A percentile compares a stretch with the other conserved stretches of the same genome.
These are phyloP conservation scores for Chlamydomonas incerta DNA, from an alignment of 139 green algal genomes.

Conservation along the genomic window DNA sequence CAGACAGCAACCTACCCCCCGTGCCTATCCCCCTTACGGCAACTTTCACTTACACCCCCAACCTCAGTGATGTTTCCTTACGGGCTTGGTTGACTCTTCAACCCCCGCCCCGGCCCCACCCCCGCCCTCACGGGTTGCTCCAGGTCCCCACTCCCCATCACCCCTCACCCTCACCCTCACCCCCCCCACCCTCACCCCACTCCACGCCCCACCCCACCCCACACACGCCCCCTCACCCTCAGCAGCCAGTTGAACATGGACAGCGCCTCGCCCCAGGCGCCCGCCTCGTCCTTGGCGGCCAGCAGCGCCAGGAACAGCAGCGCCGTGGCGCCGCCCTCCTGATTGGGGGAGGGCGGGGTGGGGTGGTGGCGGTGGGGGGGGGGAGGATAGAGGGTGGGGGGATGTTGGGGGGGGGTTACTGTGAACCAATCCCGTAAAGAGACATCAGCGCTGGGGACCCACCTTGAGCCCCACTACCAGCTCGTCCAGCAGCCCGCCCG, in stretches of 20 bases:
- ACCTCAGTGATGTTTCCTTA: too few species aligned
- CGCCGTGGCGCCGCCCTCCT: constrained; percentile 33
- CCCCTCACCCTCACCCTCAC: background rate
- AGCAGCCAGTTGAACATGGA: constrained; percentile 41
- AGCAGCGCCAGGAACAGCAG: constrained; percentile 54
- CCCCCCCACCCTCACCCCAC: background rate
- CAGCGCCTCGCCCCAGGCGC: constrained; percentile 37
- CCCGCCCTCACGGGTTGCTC: too few species aligned
- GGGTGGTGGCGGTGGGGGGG: too few species aligned
- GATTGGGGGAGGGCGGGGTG: background rate
- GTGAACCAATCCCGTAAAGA: too few species aligned
- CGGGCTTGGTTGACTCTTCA: too few species aligned
- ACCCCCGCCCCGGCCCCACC: background rate
- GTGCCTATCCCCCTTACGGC: too few species aligned
- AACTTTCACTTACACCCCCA: too few species aligned
- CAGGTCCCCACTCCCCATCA: background rate
- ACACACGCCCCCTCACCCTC: background rate
- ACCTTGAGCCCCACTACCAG: background rate
- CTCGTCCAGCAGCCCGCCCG: constrained; percentile 8
- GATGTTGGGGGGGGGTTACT: too few species aligned
- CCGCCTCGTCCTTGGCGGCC: constrained; percentile 39
- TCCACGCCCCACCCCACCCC: background rate
- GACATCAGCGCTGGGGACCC: too few species aligned
- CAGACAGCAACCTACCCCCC: too few species aligned
- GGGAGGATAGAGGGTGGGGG: too few species aligned